These are phyloP conservation scores for Yamadazyma oceani DNA, from an alignment of 1,139 yeast species.

Conservation along the genomic window DNA sequence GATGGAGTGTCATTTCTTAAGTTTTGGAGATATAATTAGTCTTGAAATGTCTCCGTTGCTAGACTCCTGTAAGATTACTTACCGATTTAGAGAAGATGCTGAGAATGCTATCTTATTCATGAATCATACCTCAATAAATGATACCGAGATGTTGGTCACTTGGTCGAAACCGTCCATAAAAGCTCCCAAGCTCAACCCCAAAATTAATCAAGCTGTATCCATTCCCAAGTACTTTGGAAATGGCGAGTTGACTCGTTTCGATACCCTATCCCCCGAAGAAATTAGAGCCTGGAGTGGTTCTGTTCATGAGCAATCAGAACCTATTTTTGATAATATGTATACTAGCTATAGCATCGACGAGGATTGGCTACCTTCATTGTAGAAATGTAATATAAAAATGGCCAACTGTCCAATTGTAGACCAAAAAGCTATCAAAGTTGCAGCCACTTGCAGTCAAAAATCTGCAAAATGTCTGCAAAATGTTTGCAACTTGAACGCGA, in stretches of 20 bases:
- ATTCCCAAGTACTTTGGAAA: slow-evolving; percentile 7
- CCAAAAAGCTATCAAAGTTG: too few species aligned
- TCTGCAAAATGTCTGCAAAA: too few species aligned
- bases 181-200: slow-evolving; percentile 5
- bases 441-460: too few species aligned
- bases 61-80: slow-evolving; percentile 28
- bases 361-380: slow-evolving; percentile 1
- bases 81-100: slow-evolving; percentile 33
- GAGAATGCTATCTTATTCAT: slow-evolving; percentile 35
- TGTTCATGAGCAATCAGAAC: slow-evolving; percentile 15
- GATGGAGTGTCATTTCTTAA: slow-evolving; percentile 26
- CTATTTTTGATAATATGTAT: neutral
- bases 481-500: too few species aligned
- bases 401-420: too few species aligned
- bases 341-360: neutral
- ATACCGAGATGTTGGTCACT: slow-evolving; percentile 27
- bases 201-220: neutral
- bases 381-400: neutral
- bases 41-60: slow-evolving; percentile 23
- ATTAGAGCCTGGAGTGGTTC: slow-evolving; percentile 11
- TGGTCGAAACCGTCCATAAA: slow-evolving; percentile 30
- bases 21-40: slow-evolving; percentile 38
- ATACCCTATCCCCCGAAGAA: slow-evolving; percentile 16
- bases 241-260: slow-evolving; percentile 18
- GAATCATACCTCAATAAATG: slow-evolving; percentile 33